phyloP scores from a whole-genome alignment of 2,329 filamentous ascomycete species.

The Penicillium janthinellum region DNA sequence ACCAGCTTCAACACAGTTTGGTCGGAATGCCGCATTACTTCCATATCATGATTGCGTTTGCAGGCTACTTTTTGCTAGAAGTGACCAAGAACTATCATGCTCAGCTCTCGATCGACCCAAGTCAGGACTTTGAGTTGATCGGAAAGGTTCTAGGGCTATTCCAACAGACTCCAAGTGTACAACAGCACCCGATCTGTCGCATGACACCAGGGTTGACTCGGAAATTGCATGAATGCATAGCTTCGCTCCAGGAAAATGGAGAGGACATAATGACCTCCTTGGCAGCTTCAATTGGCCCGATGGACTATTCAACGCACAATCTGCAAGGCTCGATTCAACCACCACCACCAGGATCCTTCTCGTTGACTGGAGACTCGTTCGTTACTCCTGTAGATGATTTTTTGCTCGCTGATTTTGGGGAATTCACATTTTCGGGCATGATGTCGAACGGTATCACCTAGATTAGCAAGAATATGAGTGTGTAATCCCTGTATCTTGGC shows the following conservation, averaged over 20 bases:
- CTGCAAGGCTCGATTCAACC: slow-evolving; percentile 4
- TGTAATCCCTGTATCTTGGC: not conserved
- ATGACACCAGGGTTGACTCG: slow-evolving; percentile 27
- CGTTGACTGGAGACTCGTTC: slow-evolving; percentile 13
- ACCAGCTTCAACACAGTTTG: slow-evolving; percentile 39
- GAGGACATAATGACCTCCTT: slow-evolving; percentile 6
- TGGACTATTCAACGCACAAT: slow-evolving; percentile 9
- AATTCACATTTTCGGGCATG: slow-evolving; percentile 21
- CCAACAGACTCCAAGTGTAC: slow-evolving; percentile 20
- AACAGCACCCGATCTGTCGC: slow-evolving; percentile 28
- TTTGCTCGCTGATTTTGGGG: slow-evolving; percentile 19
- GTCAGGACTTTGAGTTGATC: slow-evolving; percentile 23
- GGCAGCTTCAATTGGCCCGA: not conserved
- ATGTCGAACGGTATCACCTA: slow-evolving; percentile 9
- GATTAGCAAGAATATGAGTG: not conserved
- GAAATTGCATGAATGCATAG: slow-evolving; percentile 25
- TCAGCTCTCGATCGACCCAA: slow-evolving; percentile 37
- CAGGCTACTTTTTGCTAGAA: slow-evolving; percentile 45
- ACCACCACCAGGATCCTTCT: slow-evolving; percentile 8
- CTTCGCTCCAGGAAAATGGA: slow-evolving; percentile 7
- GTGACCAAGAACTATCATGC: slow-evolving; percentile 40
- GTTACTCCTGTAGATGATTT: slow-evolving; percentile 17
- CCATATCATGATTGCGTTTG: slow-evolving; percentile 48
- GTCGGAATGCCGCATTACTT: slow-evolving; percentile 47
- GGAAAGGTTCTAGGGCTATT: slow-evolving; percentile 22